Base-by-base conservation (phyloP, 2,329 filamentous ascomycete species). In the Microthyrium microscopicum region DNA sequence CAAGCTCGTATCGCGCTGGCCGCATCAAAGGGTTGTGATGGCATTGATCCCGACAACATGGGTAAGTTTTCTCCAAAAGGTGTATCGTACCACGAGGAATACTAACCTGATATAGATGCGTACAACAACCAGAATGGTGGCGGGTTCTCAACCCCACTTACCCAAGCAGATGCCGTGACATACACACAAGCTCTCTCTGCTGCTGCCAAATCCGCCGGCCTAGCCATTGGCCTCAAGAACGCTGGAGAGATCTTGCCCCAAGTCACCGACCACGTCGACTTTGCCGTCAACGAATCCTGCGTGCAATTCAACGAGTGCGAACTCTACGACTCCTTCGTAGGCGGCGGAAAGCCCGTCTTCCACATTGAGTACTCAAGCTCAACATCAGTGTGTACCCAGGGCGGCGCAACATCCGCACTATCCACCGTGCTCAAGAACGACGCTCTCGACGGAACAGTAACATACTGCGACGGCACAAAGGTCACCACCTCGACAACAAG, bases 241-340 rank as follows among this genome's bases (percentile, higher is more conserved):
- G 71, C 69, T 1, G 68, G 60, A 7, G 60, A 56, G 26, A 73
- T 82, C 41, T 68, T 80, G 35, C 37, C 48, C 4, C 40, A 51
- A 1, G 61, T 69, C 3, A 50, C 67, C 5, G 49, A 57, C 20
- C 50, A 64, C 4, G 65, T 77, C 33, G 60, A 77, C 45, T 82
- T 76, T 53, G 66, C 62, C 4, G 73, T 82, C 43, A 77, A 79
- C 50, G 77, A 81, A 57, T 65, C 78, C 52, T 81, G 77, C 47
- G 61, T 64, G 11, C 43, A 73, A 46, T 69, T 68, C 43, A 39
- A 54, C 4, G 73, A 79, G 48, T 79, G 74, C 45, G 54, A 56
- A 22, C 61, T 53, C 2, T 79, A 71, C 47, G 51, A 55, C 2
- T 51, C 62, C 3, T 79, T 79, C 45, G 63, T 74, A 36, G 44